A percentile compares a stretch with the other conserved stretches of the same genome.
Evolutionary conservation across 805 yeast genomes (phyloP).

Genomic region (Trichomonascus vanleenenianus): DNA sequence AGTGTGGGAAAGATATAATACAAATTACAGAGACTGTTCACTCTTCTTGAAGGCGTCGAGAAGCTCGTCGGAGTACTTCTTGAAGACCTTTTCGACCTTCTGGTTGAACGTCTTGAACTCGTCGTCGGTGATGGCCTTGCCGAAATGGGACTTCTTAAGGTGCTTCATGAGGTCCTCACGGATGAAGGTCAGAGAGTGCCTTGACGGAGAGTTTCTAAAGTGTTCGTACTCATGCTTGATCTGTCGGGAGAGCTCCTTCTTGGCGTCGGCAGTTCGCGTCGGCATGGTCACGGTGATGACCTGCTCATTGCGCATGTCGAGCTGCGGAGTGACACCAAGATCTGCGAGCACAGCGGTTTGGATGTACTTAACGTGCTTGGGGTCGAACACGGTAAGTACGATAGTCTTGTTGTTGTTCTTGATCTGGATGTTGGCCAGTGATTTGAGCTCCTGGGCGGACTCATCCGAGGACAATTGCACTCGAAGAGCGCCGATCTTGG

Average conservation of each 20-base stretch:
- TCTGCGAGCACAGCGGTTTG: slow-evolving; percentile 63
- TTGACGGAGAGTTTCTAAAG: slow-evolving; percentile 44
- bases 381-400: slow-evolving; percentile 81
- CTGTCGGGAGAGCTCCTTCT: slow-evolving; percentile 44
- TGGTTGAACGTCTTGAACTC: slow-evolving; percentile 39
- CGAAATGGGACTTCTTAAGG: slow-evolving; percentile 43
- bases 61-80: slow-evolving; percentile 52
- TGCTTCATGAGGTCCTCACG: slow-evolving; percentile 54
- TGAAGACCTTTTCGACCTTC: slow-evolving; percentile 64
- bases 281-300: slow-evolving; percentile 68
- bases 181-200: slow-evolving; percentile 45
- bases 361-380: slow-evolving; percentile 59
- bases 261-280: slow-evolving; percentile 62
- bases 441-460: slow-evolving; percentile 41
- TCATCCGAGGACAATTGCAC: slow-evolving; percentile 44
- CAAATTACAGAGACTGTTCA: slow-evolving; percentile 30
- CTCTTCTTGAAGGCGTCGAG: slow-evolving; percentile 47
- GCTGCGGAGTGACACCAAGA: slow-evolving; percentile 73
- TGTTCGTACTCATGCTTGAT: slow-evolving; percentile 62
- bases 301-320: slow-evolving; percentile 64
- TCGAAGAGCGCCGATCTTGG: slow-evolving; percentile 42
- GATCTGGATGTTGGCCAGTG: slow-evolving; percentile 28
- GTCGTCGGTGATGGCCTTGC: slow-evolving; percentile 42
- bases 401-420: slow-evolving; percentile 41
- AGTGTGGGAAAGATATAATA: no score